These are phyloP conservation scores for Panicum hallii DNA, from an alignment of 202 grass and related monocot species.

Conservation along the genomic window DNA sequence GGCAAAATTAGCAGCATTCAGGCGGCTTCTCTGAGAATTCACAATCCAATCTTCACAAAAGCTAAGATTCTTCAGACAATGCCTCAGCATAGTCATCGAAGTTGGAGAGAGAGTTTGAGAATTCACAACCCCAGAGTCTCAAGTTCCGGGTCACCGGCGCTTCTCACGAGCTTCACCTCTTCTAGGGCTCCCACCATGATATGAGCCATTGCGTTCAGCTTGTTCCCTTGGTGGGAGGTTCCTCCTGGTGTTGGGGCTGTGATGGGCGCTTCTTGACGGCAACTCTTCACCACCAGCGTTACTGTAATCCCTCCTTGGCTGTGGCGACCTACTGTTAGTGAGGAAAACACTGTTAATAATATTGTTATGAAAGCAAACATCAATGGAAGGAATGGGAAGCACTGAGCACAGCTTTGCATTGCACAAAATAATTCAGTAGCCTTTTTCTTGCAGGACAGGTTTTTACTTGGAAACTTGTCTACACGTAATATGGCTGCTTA, in stretches of 20 bases:
- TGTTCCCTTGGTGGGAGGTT: constrained; percentile 50
- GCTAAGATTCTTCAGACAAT: constrained; percentile 1
- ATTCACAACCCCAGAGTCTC: constrained; percentile 8
- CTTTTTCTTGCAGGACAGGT: not conserved
- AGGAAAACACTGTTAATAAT: not conserved
- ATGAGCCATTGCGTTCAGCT: constrained; percentile 52
- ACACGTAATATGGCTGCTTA: not conserved
- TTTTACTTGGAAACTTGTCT: not conserved
- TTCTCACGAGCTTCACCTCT: constrained; percentile 37
- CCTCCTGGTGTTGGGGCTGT: constrained; percentile 56
- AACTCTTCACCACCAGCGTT: constrained; percentile 45
- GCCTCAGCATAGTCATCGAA: constrained; percentile 6
- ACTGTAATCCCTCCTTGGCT: constrained; percentile 53
- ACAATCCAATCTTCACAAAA: not conserved
- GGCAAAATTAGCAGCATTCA: constrained; percentile 14
- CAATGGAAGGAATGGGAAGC: not conserved
- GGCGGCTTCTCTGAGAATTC: not conserved
- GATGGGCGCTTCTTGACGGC: constrained; percentile 47
- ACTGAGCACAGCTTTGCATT: not conserved
- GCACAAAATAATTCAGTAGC: not conserved
- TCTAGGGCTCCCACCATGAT: constrained; percentile 51
- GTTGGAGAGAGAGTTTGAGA: constrained; percentile 10
- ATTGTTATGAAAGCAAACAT: constrained; percentile 4
- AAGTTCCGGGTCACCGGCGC: constrained; percentile 38
- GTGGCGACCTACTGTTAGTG: constrained; percentile 35